A percentile compares a stretch with the other conserved stretches of the same genome.
Conservation (phyloP, 2,329 filamentous ascomycete species). For the Lasiodiplodia theobromae region DNA sequence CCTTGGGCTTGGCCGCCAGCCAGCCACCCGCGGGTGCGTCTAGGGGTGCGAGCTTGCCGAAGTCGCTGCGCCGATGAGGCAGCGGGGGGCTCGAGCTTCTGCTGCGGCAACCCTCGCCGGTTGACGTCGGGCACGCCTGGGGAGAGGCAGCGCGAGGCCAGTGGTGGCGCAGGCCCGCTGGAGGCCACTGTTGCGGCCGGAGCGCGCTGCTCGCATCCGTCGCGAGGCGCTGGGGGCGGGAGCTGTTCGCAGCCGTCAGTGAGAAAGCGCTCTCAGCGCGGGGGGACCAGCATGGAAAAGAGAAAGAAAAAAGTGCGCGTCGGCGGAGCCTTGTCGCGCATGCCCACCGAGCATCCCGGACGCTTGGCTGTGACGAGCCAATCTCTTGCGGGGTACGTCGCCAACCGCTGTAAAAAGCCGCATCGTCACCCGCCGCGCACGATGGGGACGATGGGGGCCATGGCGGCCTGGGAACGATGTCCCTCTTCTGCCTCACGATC, state of each 20-base stretch:
- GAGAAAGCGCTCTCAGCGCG: background rate
- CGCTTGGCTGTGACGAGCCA: constrained; percentile 25
- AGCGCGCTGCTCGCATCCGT: too few relatives aligned
- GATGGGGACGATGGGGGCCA: constrained; percentile 6
- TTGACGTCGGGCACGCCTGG: constrained; percentile 10
- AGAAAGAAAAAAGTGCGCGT: constrained; percentile 23
- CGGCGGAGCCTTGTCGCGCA: constrained; percentile 5
- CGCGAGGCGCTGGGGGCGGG: too few relatives aligned
- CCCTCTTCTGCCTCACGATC: constrained; percentile 10
- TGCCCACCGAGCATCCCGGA: constrained; percentile 11
- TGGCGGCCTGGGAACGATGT: constrained; percentile 5
- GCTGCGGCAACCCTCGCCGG: constrained; percentile 14
- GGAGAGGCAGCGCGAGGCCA: background rate
- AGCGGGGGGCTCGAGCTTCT: constrained; percentile 24
- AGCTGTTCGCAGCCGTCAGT: too few relatives aligned
- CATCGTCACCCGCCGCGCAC: constrained; percentile 20
- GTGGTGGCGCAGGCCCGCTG: background rate
- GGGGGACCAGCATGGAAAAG: constrained; percentile 1
- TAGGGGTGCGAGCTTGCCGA: constrained; percentile 19
- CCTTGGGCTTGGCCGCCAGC: constrained; percentile 19
- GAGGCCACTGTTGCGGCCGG: background rate
- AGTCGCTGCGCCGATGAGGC: constrained; percentile 23
- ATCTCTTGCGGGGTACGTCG: constrained; percentile 26
- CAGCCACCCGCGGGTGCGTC: constrained; percentile 18
- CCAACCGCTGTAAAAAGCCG: constrained; percentile 24